A percentile compares a stretch with the other conserved stretches of the same genome.
Conservation (phyloP, 805 yeast species). For the Nakazawaea siamensis region DNA sequence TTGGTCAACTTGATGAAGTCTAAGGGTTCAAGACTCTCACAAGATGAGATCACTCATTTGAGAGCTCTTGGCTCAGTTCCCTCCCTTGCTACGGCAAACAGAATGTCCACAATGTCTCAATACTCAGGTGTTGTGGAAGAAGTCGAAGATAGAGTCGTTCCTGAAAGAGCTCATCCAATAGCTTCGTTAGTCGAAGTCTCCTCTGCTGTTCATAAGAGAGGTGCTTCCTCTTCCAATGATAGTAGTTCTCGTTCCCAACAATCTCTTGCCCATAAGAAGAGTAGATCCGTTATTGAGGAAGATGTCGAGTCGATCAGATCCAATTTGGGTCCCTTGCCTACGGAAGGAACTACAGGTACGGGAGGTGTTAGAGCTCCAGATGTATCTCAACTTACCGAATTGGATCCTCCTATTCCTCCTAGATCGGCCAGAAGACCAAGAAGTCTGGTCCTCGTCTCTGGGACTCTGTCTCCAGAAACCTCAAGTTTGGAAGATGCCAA, state of each 20-base stretch:
- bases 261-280: constrained; percentile 9
- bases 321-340: constrained; percentile 14
- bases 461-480: neutral
- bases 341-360: constrained; percentile 8
- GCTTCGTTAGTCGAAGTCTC: constrained; percentile 11
- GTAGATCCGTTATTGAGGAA: constrained; percentile 11
- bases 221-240: constrained; percentile 10
- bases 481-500: neutral
- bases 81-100: neutral
- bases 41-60: constrained; percentile 5
- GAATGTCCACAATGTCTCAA: constrained; percentile 24
- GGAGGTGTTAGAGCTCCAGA: constrained; percentile 16
- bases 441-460: constrained; percentile 6
- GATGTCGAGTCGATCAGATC: constrained; percentile 17
- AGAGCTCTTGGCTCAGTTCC: constrained; percentile 5
- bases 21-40: constrained; percentile 4
- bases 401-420: constrained; percentile 19
- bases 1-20: constrained; percentile 3
- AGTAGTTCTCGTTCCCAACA: constrained; percentile 11
- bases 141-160: constrained; percentile 25
- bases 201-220: constrained; percentile 13
- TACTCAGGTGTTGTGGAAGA: constrained; percentile 29
- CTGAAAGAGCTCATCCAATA: constrained; percentile 15
- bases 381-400: constrained; percentile 16
- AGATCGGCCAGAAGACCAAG: constrained; percentile 23